Base-by-base conservation (phyloP, 352 stramenopile species). In the Phytophthora lateralis region DNA sequence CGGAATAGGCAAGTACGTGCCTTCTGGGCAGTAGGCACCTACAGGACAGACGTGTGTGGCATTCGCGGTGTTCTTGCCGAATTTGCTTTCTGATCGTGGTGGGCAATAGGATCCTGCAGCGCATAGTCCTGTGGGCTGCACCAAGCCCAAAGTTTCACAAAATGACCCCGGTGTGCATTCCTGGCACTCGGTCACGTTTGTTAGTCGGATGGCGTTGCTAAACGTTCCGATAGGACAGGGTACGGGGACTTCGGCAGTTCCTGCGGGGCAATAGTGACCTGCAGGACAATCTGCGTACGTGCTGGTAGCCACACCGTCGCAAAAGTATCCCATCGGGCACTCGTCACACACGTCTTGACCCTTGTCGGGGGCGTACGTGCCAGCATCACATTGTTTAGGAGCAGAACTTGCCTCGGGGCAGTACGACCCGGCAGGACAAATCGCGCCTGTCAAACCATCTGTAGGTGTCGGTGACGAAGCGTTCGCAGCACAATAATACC, bases 401-500 rank as follows among this genome's bases (percentile, higher is more conserved):
- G 66, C 18, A n/a, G 70, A 66, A 14, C 81, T 78, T 11, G 71
- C 78, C 32, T 73, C 57, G 0, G 73, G 75, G 24, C 86, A 95
- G 52, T 85, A 94, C 47, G 70, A 84, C 0, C 86, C 87, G 9
- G 56, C 9, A 30, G 82, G 76, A 38, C 86, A 95, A 5, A 76
- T 60, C 37, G 74, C 60, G 0, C 80, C 80, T 27, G 70, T 85
- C 7, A 71, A 29, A 14, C 29, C 48, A 29, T 91, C 79, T 1
- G 61, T 85, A 0, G 87, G 82, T 21, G 71, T 87, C 2, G 80
- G 52, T 1, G 56, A 73, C 0, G 64, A 80, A 6, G 82, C 63
- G 32, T 63, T 76, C 2, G 55, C 69, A 4, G 83, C 52, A 55
- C 93, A 98, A 59, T 91, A 98, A 64, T 95, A 97, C 0, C 93